Evolutionary conservation across 495 filamentous ascomycete species (phyloP).

Genomic region (Aspergillus cristatus): DNA sequence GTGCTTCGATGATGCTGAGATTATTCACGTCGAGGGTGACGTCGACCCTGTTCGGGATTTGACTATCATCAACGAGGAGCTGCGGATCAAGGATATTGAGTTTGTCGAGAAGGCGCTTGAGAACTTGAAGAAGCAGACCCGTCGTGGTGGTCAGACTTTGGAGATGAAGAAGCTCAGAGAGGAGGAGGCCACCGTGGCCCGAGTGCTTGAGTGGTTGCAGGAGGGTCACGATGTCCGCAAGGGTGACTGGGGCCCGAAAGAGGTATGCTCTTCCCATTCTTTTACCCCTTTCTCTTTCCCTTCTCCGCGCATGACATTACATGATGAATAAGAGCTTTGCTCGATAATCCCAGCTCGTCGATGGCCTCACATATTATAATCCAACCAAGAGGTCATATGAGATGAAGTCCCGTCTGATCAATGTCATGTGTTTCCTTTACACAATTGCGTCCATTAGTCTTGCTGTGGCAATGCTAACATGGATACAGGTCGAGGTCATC

Average conservation of each 20-base stretch:
- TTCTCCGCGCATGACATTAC: slow-evolving; percentile 20
- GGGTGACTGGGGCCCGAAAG: slow-evolving; percentile 82
- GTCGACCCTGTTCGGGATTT: slow-evolving; percentile 91
- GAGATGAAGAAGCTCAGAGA: slow-evolving; percentile 98
- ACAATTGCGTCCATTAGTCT: no score
- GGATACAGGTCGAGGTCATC: slow-evolving; percentile 81
- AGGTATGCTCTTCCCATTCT: slow-evolving; percentile 56
- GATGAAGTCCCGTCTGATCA: slow-evolving; percentile 62
- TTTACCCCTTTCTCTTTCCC: slow-evolving; percentile 7
- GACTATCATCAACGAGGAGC: slow-evolving; percentile 92
- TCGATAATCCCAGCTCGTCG: slow-evolving; percentile 99
- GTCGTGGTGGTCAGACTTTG: slow-evolving; percentile 86
- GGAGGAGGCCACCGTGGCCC: slow-evolving; percentile 86
- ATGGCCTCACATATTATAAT: slow-evolving; percentile 51
- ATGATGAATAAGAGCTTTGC: slow-evolving; percentile 99
- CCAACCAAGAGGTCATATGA: slow-evolving; percentile 73
- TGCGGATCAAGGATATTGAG: slow-evolving; percentile 98
- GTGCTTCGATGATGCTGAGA: slow-evolving; percentile 98
- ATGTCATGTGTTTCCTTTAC: slow-evolving; percentile 8
- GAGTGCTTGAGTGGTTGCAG: slow-evolving; percentile 71
- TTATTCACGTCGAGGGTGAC: slow-evolving; percentile 98
- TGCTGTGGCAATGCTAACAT: slow-evolving; percentile 5
- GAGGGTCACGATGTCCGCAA: slow-evolving; percentile 88
- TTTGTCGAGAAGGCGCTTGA: slow-evolving; percentile 94
- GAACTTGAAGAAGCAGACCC: slow-evolving; percentile 80